Percentiles rank a stretch among this genome's conserved stretches.
Conservation (phyloP, 2,329 filamentous ascomycete genomes). For the Volutella citrinella region DNA sequence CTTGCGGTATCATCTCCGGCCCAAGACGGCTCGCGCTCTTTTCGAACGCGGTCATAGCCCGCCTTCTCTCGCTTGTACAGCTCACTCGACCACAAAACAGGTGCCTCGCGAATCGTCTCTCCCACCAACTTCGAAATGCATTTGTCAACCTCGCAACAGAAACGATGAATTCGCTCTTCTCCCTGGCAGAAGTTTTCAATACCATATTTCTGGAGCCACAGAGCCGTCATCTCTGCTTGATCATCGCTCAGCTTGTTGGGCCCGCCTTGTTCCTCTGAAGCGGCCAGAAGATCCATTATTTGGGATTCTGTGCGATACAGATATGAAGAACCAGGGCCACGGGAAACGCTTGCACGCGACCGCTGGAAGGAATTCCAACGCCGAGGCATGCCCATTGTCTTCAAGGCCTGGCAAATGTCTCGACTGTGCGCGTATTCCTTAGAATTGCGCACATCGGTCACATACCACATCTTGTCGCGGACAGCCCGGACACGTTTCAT, state of each 20-base stretch:
- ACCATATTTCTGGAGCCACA: conserved; percentile 77
- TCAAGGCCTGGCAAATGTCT: conserved; percentile 81
- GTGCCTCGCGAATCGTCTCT: conserved; percentile 78
- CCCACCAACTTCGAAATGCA: conserved; percentile 84
- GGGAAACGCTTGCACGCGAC: conserved; percentile 44
- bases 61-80: conserved; percentile 77
- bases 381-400: conserved; percentile 77
- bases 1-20: conserved; percentile 49
- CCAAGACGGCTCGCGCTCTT: conserved; percentile 47
- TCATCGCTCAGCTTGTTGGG: conserved; percentile 96
- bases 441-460: conserved; percentile 88
- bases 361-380: conserved; percentile 51
- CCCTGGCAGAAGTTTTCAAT: conserved; percentile 94
- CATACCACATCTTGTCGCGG: conserved; percentile 98
- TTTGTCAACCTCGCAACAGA: conserved; percentile 84
- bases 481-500: conserved; percentile 71
- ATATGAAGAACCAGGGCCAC: conserved; percentile 55
- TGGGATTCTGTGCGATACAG: conserved; percentile 80
- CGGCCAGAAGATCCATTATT: conserved; percentile 82
- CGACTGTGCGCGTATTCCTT: conserved; percentile 82
- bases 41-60: conserved; percentile 48
- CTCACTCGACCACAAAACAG: conserved; percentile 89
- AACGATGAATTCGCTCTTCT: conserved; percentile 91
- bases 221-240: conserved; percentile 78
- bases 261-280: conserved; percentile 77